Base-by-base conservation (phyloP, 768 basidiomycete genomes). In the Megacollybia marginata region DNA sequence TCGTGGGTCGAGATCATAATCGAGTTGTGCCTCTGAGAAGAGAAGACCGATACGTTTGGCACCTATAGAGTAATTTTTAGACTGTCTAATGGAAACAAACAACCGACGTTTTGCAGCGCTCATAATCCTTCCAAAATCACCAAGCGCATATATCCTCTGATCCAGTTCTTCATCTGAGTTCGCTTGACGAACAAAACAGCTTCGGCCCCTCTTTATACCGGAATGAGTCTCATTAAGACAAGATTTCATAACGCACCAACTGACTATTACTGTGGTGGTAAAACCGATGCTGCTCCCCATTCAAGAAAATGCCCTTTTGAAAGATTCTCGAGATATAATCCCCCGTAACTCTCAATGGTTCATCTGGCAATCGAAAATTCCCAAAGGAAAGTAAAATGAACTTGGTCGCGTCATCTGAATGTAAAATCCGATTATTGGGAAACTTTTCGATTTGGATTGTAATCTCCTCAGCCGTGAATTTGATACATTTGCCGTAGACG, bases 231-330 rank as follows among this genome's bases (percentile, higher is more conserved):
- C 0, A 38, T 10, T 40, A 2, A 10, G 10, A 31, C n/a, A 10
- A 11, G 11, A 18, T 16, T 16, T 3, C 2, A 13, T n/a, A 7
- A 63, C 70, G 10, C 52, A 82, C 82, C 59, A 85, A 56, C 54
- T 86, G 83, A 52, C 81, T 85, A 57, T 85, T 83, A 38, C 83
- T 83, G 51, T 86, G 83, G 49, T 80, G 79, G 51, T 83, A 85
- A 59, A 85, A 85, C 2, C 83, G 76, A 59, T 84, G 83, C 54
- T 83, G 78, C 0, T 72, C 61, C 1, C 69, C 71, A 52, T 85
- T 84, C 55, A 83, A 55, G 55, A 74, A 75, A 1, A 86, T 50
- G 0, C 83, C 83, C 0, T 67, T 64, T 51, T 72, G 74, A 62
- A 84, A 68, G 52, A 85, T 58, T 32, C 79, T 69, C 16, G 65